Evolutionary conservation across 2,329 filamentous ascomycete species (phyloP), one percentile per base, ranked within the genome.

Genomic region (Colletotrichum shisoi): DNA sequence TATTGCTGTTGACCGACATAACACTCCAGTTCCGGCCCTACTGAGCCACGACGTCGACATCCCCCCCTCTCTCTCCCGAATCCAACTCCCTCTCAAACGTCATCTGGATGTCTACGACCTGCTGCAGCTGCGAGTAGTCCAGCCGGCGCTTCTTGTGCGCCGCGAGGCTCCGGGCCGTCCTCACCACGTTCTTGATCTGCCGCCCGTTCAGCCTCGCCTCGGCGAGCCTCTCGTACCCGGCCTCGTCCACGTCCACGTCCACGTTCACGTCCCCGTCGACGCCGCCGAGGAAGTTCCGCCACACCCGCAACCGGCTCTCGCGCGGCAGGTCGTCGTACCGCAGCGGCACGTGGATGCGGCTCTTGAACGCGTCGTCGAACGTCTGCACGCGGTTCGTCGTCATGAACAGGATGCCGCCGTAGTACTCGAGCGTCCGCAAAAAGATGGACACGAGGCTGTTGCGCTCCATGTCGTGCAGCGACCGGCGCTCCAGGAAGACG

Each of bases 361-460:
- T 92, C 75, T 95, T 91, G 82, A 96, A 96, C 0, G 93, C 93
- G 69, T 95, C 92, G 73, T 97, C 93, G 73, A 97, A 96, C 0
- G 91, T 94, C 79, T 77, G 76, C 39, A 84, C 81, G 15, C 82
- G 78, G 75, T 84, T 84, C 52, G 81, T 84, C 34, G 82, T 84
- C 64, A 85, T 77, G 76, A 85, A 83, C 39, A 85, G 76, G 17
- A 84, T 79, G 49, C 83, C 82, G 4, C 77, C 77, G 74, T 83
- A 84, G 72, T 84, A 84, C 74, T 85, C 82, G 60, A 84, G 78
- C 0, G 80, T 80, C 24, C 82, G 80, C 21, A 84, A 74, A 74
- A 84, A 84, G 64, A 83, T 92, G 75, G 89, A 92, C 59, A 96
- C 93, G 1, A 95, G 86, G 0, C 91, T 90, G 72, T 96, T 96